Evolutionary conservation across 805 yeast genomes (phyloP).

Genomic region (Starmerella riodocensis): DNA sequence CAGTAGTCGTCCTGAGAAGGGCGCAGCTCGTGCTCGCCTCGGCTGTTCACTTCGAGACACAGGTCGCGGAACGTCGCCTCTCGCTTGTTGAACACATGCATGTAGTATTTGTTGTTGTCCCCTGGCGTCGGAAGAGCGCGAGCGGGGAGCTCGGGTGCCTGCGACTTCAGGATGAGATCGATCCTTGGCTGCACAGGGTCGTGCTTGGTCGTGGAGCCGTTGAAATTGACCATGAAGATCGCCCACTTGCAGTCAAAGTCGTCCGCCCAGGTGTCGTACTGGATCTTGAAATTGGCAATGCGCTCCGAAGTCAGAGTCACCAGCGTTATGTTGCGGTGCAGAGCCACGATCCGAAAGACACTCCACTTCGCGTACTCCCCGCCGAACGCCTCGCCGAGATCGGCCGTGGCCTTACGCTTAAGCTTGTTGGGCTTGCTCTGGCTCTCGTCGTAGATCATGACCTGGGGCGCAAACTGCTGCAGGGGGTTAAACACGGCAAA

Average conservation of each 20-base stretch:
- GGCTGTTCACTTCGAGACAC: constrained; percentile 2
- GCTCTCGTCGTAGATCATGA: constrained; percentile 16
- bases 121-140: constrained; percentile 6
- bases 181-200: constrained; percentile 10
- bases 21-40: constrained; percentile 6
- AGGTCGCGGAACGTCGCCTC: background rate
- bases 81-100: constrained; percentile 5
- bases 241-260: constrained; percentile 12
- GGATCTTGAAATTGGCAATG: background rate
- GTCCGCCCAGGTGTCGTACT: background rate
- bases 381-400: constrained; percentile 6
- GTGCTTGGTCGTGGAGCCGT: constrained; percentile 11
- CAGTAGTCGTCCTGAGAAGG: background rate
- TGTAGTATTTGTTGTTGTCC: background rate
- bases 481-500: constrained; percentile 12
- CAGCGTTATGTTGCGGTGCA: constrained; percentile 6
- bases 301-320: constrained; percentile 4
- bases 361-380: constrained; percentile 6
- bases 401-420: constrained; percentile 6
- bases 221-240: constrained; percentile 9
- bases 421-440: constrained; percentile 5
- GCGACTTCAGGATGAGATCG: constrained; percentile 4
- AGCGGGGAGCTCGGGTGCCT: constrained; percentile 10
- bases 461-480: constrained; percentile 6
- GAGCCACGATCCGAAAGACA: background rate